Evolutionary conservation across 257 asterid species (phyloP).

Genomic region (Solanum medicagineum): DNA sequence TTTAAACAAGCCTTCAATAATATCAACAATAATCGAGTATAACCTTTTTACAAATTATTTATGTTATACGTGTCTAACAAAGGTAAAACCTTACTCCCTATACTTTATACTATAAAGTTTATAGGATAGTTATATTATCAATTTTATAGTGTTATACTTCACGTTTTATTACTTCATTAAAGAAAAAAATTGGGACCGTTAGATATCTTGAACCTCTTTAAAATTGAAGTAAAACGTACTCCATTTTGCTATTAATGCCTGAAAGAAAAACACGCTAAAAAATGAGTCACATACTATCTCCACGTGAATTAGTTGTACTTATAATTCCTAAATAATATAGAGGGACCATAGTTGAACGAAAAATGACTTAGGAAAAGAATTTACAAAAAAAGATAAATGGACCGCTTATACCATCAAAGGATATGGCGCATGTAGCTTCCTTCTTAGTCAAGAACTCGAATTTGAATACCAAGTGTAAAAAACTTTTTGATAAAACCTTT

Average conservation of each 20-base stretch:
- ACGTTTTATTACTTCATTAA: not conserved
- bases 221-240: not conserved
- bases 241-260: not conserved
- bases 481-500: no score
- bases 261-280: not conserved
- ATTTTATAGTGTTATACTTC: not conserved
- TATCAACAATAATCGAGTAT: not conserved
- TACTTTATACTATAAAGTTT: no score
- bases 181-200: not conserved
- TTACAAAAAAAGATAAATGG: not conserved
- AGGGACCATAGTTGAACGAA: not conserved
- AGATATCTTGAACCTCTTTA: not conserved
- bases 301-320: not conserved
- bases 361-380: not conserved
- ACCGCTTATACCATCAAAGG: not conserved
- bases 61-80: not conserved
- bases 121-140: not conserved
- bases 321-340: not conserved
- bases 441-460: no score
- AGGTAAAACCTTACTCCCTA: not conserved
- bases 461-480: no score
- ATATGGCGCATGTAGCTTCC: no score
- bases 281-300: not conserved
- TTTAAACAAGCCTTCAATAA: no score
- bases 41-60: not conserved